phyloP scores from a whole-genome alignment of 495 filamentous ascomycete genomes.

The Sordaria brevicollis region DNA sequence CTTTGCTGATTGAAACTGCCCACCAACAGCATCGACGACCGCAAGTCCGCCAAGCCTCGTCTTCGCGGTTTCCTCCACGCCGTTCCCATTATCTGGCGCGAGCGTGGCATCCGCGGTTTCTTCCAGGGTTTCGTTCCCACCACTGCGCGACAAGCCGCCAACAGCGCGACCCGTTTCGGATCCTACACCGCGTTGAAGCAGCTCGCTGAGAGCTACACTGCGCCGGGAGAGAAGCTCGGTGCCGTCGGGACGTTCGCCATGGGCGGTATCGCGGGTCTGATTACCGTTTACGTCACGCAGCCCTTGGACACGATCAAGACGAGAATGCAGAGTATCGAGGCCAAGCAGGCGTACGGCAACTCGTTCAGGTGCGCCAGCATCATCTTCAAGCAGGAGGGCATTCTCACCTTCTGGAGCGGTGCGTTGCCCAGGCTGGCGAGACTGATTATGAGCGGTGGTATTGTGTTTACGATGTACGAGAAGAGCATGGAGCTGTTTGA shows the following conservation, averaged over 20 bases:
- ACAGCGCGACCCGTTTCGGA: slow-evolving; percentile 81
- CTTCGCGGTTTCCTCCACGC: slow-evolving; percentile 92
- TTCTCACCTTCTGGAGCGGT: slow-evolving; percentile 89
- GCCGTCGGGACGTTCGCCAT: slow-evolving; percentile 83
- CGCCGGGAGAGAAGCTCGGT: slow-evolving; percentile 90
- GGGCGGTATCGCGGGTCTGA: slow-evolving; percentile 78
- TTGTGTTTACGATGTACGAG: slow-evolving; percentile 99
- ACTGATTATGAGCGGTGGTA: slow-evolving; percentile 83
- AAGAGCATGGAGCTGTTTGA: slow-evolving; percentile 90
- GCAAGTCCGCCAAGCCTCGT: slow-evolving; percentile 74
- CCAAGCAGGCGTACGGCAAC: slow-evolving; percentile 73
- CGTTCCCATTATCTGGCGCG: slow-evolving; percentile 71
- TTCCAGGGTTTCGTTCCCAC: slow-evolving; percentile 96
- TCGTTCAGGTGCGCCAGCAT: slow-evolving; percentile 73
- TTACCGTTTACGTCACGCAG: slow-evolving; percentile 88
- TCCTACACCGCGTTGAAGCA: slow-evolving; percentile 87
- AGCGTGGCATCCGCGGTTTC: slow-evolving; percentile 82
- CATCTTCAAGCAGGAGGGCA: slow-evolving; percentile 81
- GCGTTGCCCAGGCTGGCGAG: slow-evolving; percentile 76
- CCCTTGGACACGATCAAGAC: slow-evolving; percentile 95
- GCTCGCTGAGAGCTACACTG: slow-evolving; percentile 81
- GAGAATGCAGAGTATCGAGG: slow-evolving; percentile 95
- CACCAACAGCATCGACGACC: slow-evolving; percentile 72
- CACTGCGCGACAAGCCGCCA: slow-evolving; percentile 87
- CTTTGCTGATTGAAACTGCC: neutral